phyloP scores from a whole-genome alignment of 768 basidiomycete genomes.

The Leccinum rimulosum region DNA sequence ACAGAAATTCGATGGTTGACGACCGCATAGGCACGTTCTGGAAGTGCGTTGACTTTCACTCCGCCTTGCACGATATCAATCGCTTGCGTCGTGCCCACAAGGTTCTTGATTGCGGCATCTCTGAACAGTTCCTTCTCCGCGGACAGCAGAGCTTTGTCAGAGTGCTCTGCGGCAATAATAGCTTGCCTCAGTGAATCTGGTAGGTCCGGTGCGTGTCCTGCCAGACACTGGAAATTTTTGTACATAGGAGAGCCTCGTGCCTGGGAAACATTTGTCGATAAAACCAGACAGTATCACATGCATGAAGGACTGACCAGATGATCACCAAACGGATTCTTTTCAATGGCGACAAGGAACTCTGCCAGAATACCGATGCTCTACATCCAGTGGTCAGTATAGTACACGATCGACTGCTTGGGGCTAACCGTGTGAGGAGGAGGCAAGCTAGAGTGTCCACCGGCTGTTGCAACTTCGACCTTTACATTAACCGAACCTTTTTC shows the following conservation, averaged over 20 bases:
- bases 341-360: conserved; percentile 62
- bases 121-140: conserved; percentile 49
- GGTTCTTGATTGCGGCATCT: conserved; percentile 40
- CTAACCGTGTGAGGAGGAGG: conserved; percentile 78
- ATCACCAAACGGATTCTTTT: conserved; percentile 56
- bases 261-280: conserved; percentile 27
- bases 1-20: conserved; percentile 73
- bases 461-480: conserved; percentile 58
- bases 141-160: conserved; percentile 48
- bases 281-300: not conserved
- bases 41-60: conserved; percentile 76
- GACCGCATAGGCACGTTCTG: conserved; percentile 66
- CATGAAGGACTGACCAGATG: conserved; percentile 42
- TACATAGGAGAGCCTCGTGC: conserved; percentile 58
- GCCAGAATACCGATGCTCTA: conserved; percentile 84
- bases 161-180: conserved; percentile 46
- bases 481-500: conserved; percentile 75
- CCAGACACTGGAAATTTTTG: conserved; percentile 61
- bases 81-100: conserved; percentile 74
- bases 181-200: conserved; percentile 44
- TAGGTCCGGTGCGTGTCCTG: conserved; percentile 56
- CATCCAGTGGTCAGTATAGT: conserved; percentile 9
- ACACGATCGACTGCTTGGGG: not conserved
- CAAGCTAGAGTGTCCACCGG: conserved; percentile 84
- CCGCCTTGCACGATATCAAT: conserved; percentile 68